Evolutionary conservation across 106 monocot genomes (phyloP).

Genomic region (Dendrobium huoshanense): DNA sequence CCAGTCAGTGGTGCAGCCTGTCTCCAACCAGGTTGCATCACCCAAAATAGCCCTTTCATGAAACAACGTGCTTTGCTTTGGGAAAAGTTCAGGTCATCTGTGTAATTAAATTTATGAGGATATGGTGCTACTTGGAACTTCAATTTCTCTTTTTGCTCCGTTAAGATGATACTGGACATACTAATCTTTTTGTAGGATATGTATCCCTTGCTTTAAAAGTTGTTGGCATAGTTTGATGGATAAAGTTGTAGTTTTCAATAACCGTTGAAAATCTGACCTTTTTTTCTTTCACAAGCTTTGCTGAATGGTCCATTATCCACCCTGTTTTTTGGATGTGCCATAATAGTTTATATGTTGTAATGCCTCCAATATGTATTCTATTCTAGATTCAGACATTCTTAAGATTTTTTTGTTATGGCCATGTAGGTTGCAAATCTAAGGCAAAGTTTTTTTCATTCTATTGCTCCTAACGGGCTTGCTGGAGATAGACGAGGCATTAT

Average conservation of each 20-base stretch:
- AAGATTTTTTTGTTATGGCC: slow-evolving; percentile 6
- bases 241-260: neutral
- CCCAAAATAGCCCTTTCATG: neutral
- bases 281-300: neutral
- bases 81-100: neutral
- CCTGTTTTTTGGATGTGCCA: neutral
- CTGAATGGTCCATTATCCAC: neutral
- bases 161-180: neutral
- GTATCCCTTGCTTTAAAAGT: neutral
- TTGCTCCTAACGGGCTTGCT: slow-evolving; percentile 94
- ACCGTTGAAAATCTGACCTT: neutral
- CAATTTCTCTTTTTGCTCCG: no score
- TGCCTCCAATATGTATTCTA: neutral
- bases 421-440: slow-evolving; percentile 79
- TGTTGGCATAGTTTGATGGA: neutral
- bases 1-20: neutral
- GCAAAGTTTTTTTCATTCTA: slow-evolving; percentile 81
- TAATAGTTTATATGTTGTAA: neutral
- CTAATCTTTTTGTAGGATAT: neutral
- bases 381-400: neutral
- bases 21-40: neutral
- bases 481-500: slow-evolving; percentile 92
- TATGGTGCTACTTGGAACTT: neutral
- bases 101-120: neutral
- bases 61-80: neutral